phyloP scores from a whole-genome alignment of 2,329 filamentous ascomycete genomes.

The Pyricularia pennisetigena region DNA sequence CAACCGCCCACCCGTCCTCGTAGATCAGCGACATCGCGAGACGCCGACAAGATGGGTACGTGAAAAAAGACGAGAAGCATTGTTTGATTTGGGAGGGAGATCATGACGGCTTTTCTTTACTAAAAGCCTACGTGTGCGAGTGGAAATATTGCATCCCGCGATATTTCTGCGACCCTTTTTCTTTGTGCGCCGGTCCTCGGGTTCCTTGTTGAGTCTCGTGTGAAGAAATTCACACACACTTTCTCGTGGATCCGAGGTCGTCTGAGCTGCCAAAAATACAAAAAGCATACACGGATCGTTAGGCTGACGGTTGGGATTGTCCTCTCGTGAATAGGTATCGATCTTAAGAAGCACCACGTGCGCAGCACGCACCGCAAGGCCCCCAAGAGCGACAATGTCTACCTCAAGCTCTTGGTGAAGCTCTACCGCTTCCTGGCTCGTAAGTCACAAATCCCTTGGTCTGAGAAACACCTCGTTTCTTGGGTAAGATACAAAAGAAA shows the following conservation, averaged over 20 bases:
- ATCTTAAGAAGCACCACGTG: slow-evolving; percentile 62
- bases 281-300: slow-evolving; percentile 49
- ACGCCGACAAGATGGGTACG: slow-evolving; percentile 53
- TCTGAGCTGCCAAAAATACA: slow-evolving; percentile 1
- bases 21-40: slow-evolving; percentile 21
- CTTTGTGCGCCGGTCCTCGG: slow-evolving; percentile 4
- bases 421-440: slow-evolving; percentile 94
- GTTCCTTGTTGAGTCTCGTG: background rate
- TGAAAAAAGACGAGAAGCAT: slow-evolving; percentile 17
- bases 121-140: slow-evolving; percentile 38
- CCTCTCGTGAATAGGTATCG: slow-evolving; percentile 51
- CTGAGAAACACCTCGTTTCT: background rate
- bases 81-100: slow-evolving; percentile 10
- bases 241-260: background rate
- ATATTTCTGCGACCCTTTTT: slow-evolving; percentile 5
- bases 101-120: slow-evolving; percentile 17
- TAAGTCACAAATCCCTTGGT: slow-evolving; percentile 39
- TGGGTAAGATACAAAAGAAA: background rate
- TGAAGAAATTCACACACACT: background rate
- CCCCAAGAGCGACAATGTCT: slow-evolving; percentile 97
- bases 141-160: slow-evolving; percentile 22
- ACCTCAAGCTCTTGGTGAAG: slow-evolving; percentile 96
- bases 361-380: slow-evolving; percentile 76
- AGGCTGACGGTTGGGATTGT: slow-evolving; percentile 47
- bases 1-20: slow-evolving; percentile 11